These are phyloP conservation scores for Trypanosoma mega DNA, from an alignment of 208 protist species.

Conservation along the genomic window DNA sequence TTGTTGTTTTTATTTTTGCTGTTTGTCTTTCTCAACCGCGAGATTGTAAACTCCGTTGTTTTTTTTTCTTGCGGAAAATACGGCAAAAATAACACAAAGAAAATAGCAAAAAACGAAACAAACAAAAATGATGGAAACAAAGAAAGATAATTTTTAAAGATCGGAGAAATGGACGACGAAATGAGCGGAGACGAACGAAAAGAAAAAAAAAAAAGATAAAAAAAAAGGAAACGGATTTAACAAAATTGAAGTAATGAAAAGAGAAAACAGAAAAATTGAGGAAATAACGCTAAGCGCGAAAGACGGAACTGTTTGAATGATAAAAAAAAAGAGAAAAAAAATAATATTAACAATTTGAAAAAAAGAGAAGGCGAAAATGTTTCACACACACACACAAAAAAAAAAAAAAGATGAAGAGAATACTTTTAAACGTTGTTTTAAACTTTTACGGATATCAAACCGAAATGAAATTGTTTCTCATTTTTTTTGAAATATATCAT, in stretches of 20 bases:
- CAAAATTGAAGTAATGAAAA: background rate
- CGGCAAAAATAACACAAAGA: slow-evolving; percentile 1
- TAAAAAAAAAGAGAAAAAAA: slow-evolving; percentile 1
- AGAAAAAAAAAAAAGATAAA: background rate
- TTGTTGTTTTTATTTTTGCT: no score
- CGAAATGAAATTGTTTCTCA: no score
- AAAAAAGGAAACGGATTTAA: background rate
- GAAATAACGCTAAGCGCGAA: background rate
- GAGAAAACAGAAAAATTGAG: background rate
- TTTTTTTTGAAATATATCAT: no score
- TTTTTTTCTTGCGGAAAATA: no score
- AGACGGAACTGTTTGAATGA: background rate
- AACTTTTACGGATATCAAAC: no score
- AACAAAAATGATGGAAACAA: background rate
- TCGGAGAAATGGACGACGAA: background rate
- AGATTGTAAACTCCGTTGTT: no score
- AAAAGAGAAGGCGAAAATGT: no score
- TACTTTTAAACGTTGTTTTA: no score
- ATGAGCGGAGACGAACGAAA: background rate
- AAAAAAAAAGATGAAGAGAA: no score
- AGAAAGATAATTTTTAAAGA: background rate
- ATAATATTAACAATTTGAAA: background rate
- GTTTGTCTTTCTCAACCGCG: no score
- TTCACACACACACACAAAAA: no score
- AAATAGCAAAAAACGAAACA: background rate